These are phyloP conservation scores for Amoeboaphelidium occidentale DNA, from an alignment of 371 early-diverging fungal genomes.

Conservation along the genomic window DNA sequence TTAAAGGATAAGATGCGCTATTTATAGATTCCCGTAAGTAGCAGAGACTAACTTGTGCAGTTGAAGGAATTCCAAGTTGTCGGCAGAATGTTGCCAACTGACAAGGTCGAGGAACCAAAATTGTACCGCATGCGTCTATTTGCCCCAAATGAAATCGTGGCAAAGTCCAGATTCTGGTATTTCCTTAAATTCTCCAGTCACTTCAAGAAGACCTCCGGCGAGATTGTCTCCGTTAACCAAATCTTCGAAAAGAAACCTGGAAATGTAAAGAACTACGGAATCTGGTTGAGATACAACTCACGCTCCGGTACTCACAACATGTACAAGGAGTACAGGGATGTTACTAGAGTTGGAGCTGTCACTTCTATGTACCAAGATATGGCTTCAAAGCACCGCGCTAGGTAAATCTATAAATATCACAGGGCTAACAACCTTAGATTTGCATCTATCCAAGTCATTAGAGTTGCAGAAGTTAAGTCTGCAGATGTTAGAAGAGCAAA, in stretches of 20 bases:
- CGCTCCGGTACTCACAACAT: constrained; percentile 99
- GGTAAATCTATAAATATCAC: too few species aligned
- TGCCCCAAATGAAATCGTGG: constrained; percentile 94
- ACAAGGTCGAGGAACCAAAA: constrained; percentile 78
- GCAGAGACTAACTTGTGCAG: too few species aligned
- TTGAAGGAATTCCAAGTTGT: constrained; percentile 13
- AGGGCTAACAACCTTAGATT: constrained; percentile 97
- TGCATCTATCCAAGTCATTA: constrained; percentile 91
- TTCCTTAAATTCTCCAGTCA: constrained; percentile 94
- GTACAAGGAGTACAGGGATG: constrained; percentile 99
- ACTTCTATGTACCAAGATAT: constrained; percentile 94
- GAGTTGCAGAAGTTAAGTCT: constrained; percentile 70
- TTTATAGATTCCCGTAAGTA: too few species aligned
- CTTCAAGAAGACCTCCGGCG: constrained; percentile 94
- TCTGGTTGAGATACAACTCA: constrained; percentile 98
- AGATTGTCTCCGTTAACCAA: constrained; percentile 90
- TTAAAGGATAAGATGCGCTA: too few species aligned
- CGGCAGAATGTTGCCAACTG: constrained; percentile 38
- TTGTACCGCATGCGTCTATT: constrained; percentile 96
- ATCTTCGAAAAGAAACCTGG: constrained; percentile 84
- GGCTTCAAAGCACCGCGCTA: constrained; percentile 47
- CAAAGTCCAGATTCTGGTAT: constrained; percentile 98
- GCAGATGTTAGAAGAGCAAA: constrained; percentile 86
- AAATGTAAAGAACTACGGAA: constrained; percentile 96
- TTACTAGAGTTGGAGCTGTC: constrained; percentile 83